phyloP scores from a whole-genome alignment of 2,329 filamentous ascomycete species.

The Claviceps maximensis region DNA sequence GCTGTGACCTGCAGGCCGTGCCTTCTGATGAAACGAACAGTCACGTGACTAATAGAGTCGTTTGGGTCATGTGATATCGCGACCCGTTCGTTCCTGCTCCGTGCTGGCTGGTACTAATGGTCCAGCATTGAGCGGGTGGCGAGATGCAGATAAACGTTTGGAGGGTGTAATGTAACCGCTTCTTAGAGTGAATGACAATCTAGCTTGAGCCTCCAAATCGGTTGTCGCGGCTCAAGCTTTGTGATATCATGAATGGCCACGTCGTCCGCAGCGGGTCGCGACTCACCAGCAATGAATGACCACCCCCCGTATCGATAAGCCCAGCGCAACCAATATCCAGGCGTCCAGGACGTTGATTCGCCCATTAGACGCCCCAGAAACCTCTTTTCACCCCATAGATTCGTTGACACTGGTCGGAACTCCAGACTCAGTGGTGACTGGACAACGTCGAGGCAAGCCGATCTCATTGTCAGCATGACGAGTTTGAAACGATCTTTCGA shows the following conservation, averaged over 20 bases:
- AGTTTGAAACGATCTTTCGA: conserved; percentile 48
- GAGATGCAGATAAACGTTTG: no score
- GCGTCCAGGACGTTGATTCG: conserved; percentile 10
- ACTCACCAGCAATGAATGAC: no score
- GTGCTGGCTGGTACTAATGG: no score
- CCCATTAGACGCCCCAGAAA: conserved; percentile 8
- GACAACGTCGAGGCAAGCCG: conserved; percentile 3
- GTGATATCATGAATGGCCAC: neutral
- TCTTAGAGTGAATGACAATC: no score
- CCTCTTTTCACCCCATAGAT: conserved; percentile 8
- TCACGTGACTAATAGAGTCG: neutral
- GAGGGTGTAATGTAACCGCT: no score
- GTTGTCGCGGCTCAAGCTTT: no score
- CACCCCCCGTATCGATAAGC: conserved; percentile 18
- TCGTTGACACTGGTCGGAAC: neutral
- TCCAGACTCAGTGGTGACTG: neutral
- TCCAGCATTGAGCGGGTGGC: no score
- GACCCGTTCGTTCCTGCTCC: neutral
- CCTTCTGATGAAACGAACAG: neutral
- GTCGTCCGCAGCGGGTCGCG: no score
- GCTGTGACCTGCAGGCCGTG: neutral
- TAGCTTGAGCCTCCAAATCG: no score
- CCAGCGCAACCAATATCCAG: conserved; percentile 10
- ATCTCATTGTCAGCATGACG: conserved; percentile 35
- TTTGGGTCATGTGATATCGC: neutral